These are phyloP conservation scores for Uromyces viciae-fabae DNA, from an alignment of 1,284 basidiomycete species.

Conservation along the genomic window DNA sequence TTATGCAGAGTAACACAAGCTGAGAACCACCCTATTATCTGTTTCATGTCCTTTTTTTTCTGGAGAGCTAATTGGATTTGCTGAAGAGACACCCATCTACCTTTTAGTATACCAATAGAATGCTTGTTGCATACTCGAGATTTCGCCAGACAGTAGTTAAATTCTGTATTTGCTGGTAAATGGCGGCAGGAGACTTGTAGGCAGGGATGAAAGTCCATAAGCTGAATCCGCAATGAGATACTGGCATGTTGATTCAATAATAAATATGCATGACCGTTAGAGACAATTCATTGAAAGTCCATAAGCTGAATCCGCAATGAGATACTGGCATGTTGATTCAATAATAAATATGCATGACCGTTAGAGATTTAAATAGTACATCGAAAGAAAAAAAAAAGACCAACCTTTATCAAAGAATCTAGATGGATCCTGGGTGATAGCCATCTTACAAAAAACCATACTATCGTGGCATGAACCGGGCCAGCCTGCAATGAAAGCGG, in stretches of 20 bases:
- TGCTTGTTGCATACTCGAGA: constrained; percentile 15
- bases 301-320: background rate
- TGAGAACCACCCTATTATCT: too few species aligned
- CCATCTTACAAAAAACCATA: background rate
- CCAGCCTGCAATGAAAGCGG: background rate
- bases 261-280: too few species aligned
- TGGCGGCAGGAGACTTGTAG: constrained; percentile 21
- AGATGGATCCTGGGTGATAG: background rate
- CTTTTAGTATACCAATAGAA: constrained; percentile 18
- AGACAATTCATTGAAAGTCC: too few species aligned
- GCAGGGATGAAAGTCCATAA: background rate
- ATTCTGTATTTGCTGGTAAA: background rate
- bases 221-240: background rate
- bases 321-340: background rate
- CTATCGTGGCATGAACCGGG: background rate
- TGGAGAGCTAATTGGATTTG: background rate
- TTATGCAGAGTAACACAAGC: too few species aligned
- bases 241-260: too few species aligned
- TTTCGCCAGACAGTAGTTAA: constrained; percentile 25
- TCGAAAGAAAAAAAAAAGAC: background rate
- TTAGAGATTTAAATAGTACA: too few species aligned
- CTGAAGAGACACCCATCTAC: background rate
- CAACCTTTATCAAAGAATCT: background rate
- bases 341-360: too few species aligned
- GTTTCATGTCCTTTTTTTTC: too few species aligned